A percentile compares a stretch with the other conserved stretches of the same genome.
Evolutionary conservation across 768 basidiomycete genomes (phyloP).

Genomic region (Tricholoma hemisulphureum): DNA sequence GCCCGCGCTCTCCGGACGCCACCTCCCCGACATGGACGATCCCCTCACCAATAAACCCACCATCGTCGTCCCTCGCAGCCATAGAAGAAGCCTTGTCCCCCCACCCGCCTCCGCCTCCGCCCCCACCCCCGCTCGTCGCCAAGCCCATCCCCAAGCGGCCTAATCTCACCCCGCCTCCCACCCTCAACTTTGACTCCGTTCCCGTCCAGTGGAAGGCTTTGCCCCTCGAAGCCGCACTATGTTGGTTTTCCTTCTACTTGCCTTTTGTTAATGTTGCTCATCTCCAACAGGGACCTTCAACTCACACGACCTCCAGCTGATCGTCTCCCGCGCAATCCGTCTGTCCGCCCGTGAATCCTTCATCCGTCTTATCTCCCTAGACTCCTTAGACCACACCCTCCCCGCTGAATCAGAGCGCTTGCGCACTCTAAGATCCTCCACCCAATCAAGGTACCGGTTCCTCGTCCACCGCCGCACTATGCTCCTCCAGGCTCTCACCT

Average conservation of each 20-base stretch:
- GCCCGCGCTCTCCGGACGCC: constrained; percentile 4
- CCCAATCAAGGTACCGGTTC: constrained; percentile 69
- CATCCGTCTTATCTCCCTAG: constrained; percentile 64
- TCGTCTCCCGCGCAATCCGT: constrained; percentile 72
- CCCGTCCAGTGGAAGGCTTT: constrained; percentile 68
- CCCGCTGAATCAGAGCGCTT: constrained; percentile 61
- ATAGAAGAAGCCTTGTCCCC: constrained; percentile 8
- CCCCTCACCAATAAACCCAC: not conserved
- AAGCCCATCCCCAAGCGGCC: constrained; percentile 23
- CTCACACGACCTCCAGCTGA: constrained; percentile 59
- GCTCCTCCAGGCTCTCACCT: constrained; percentile 68
- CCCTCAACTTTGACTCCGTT: constrained; percentile 54
- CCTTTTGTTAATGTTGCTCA: not conserved
- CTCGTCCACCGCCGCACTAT: constrained; percentile 64
- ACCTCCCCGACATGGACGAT: no score
- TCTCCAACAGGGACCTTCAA: constrained; percentile 53
- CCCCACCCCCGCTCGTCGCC: not conserved
- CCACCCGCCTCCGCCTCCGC: constrained; percentile 7
- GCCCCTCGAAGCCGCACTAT: constrained; percentile 65
- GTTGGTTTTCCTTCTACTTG: constrained; percentile 30
- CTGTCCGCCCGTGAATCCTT: constrained; percentile 66
- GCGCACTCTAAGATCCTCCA: constrained; percentile 45
- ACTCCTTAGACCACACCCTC: constrained; percentile 58
- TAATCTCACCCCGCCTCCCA: constrained; percentile 46
- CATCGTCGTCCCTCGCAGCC: constrained; percentile 6